Evolutionary conservation across 352 stramenopile genomes (phyloP).

Genomic region (Thalassiosira mediterranea): DNA sequence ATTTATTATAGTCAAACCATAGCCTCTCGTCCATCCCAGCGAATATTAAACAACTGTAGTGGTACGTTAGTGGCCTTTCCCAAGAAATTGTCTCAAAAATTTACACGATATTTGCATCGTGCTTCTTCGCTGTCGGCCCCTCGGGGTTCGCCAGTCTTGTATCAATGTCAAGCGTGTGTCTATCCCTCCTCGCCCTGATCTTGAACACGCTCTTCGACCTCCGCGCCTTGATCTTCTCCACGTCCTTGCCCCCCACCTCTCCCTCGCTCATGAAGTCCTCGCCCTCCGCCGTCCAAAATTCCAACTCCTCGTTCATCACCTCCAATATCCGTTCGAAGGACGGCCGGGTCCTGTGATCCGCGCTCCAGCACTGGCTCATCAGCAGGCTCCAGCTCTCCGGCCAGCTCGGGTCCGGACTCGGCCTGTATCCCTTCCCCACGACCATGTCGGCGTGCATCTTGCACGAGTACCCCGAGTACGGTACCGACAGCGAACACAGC

Average conservation of each 20-base stretch:
- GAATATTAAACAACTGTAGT: too few relatives aligned
- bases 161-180: conserved; percentile 47
- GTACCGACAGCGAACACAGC: conserved; percentile 76
- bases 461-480: conserved; percentile 69
- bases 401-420: conserved; percentile 69
- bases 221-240: conserved; percentile 44
- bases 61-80: too few relatives aligned
- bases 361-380: conserved; percentile 73
- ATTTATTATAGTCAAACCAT: too few relatives aligned
- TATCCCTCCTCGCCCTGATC: conserved; percentile 43
- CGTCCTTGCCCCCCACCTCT: conserved; percentile 13
- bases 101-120: conserved; percentile 51
- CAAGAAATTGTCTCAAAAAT: too few relatives aligned
- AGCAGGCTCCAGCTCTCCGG: conserved; percentile 71
- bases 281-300: conserved; percentile 39
- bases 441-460: conserved; percentile 77
- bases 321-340: conserved; percentile 75
- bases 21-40: too few relatives aligned
- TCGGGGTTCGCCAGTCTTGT: conserved; percentile 38
- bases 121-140: conserved; percentile 30
- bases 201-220: conserved; percentile 46
- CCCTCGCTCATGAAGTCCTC: conserved; percentile 50
- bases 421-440: conserved; percentile 65
- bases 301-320: conserved; percentile 46
- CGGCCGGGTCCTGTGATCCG: conserved; percentile 53